phyloP scores from a whole-genome alignment of 305 asterid genomes.

The Petunia hybrid region DNA sequence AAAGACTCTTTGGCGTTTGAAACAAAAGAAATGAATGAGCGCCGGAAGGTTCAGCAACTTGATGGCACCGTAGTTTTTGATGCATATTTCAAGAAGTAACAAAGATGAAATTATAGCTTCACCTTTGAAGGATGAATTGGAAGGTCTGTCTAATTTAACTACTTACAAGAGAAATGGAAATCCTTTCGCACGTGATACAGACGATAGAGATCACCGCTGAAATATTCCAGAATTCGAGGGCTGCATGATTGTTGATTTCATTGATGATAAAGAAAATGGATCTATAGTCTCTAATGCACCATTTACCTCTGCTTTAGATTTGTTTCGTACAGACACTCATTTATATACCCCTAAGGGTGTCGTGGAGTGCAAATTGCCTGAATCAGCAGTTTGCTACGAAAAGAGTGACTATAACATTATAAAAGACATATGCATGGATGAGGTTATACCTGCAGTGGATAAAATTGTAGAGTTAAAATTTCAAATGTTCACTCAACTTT shows the following conservation, averaged over 20 bases:
- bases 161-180: conserved; percentile 27
- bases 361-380: conserved; percentile 45
- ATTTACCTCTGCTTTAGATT: conserved; percentile 12
- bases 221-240: conserved; percentile 28
- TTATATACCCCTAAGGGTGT: conserved; percentile 39
- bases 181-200: conserved; percentile 32
- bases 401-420: conserved; percentile 35
- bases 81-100: conserved; percentile 20
- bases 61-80: conserved; percentile 34
- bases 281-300: conserved; percentile 32
- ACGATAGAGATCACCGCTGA: conserved; percentile 27
- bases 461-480: neutral
- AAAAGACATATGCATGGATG: conserved; percentile 49
- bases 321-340: neutral
- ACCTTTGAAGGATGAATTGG: conserved; percentile 32
- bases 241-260: conserved; percentile 24
- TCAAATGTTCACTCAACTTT: too few species aligned
- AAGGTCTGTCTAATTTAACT: conserved; percentile 31
- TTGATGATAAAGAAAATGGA: conserved; percentile 25
- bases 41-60: conserved; percentile 31
- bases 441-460: conserved; percentile 24
- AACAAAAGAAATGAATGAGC: conserved; percentile 27
- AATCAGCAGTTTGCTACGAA: conserved; percentile 42
- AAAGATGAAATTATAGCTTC: conserved; percentile 32
- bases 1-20: conserved; percentile 30